A percentile compares a stretch with the other conserved stretches of the same genome.
phyloP scores from a whole-genome alignment of 2,329 filamentous ascomycete genomes.

The Paraconiothyrium brasiliense region DNA sequence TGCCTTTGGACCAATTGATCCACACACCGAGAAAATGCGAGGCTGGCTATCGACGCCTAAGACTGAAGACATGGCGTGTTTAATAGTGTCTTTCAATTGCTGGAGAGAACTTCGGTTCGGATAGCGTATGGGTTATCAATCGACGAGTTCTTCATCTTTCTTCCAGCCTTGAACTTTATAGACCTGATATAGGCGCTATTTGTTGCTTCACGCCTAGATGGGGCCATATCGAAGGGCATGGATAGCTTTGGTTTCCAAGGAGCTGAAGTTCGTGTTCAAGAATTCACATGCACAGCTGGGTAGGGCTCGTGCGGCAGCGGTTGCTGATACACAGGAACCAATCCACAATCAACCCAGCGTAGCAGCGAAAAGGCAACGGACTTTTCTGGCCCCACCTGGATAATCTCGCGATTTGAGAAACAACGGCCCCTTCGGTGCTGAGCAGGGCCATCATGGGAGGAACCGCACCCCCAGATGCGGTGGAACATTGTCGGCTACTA shows the following conservation, averaged over 20 bases:
- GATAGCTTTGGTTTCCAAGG: background rate
- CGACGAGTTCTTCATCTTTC: background rate
- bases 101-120: background rate
- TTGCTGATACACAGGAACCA: background rate
- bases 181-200: background rate
- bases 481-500: background rate
- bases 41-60: conserved; percentile 2
- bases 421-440: background rate
- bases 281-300: background rate
- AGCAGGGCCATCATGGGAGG: background rate
- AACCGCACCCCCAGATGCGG: background rate
- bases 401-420: background rate
- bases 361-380: background rate
- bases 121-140: background rate
- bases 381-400: background rate
- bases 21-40: background rate
- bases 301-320: background rate
- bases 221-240: background rate
- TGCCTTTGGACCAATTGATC: conserved; percentile 23
- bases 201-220: background rate
- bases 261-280: background rate
- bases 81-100: background rate
- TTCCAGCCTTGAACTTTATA: background rate
- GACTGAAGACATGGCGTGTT: conserved; percentile 1
- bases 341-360: background rate